Base-by-base conservation (phyloP, 805 yeast species). In the Ogataea saltuana region DNA sequence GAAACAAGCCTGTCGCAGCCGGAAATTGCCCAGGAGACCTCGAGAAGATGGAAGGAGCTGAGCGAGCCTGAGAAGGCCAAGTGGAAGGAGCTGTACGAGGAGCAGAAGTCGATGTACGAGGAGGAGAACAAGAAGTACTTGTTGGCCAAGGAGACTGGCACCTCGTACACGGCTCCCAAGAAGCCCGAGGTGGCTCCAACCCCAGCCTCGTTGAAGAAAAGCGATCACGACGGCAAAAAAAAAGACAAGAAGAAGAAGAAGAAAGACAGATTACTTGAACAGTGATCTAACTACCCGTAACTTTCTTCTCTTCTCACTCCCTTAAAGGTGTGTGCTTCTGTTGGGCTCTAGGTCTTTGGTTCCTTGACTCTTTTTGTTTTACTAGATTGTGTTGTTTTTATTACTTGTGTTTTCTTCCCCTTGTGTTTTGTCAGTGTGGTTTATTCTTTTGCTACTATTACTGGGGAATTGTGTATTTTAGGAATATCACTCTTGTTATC, bases 1-100 rank as follows among this genome's bases (percentile, higher is more conserved):
- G 71, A 74, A 55, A 77, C 84, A 12, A 78, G 87, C 9, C 72
- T 85, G 51, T 73, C 83, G 9, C 85, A 88, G 30, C 77, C 81
- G 16, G 96, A 88, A 56, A 75, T 89, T 65, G 85, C 93, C 29
- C 83, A 79, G 56, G 82, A 81, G 55, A 83, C 89, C 53, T 81
- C 93, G 35, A 80, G 77, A 57, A 76, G 81, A 57, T 91, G 97
- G 97, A 78, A 80, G 53, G 76, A 71, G 28, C 68, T 90, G 60
- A 61, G 82, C 38, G 85, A 78, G n/a, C 75, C 68, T 15, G 91
- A 83, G 59, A 86, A 85, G 64, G 78, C 72, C 37, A 75, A 75
- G 54, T 86, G 93, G 83, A 83, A 85, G 61, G 78, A 76, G 49
- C 67, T 72, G 39, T 78, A 78, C 54, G 75, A 74, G 41, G 66